Conservation (phyloP, 2,329 filamentous ascomycete genomes). For the Penicillium sp. region DNA sequence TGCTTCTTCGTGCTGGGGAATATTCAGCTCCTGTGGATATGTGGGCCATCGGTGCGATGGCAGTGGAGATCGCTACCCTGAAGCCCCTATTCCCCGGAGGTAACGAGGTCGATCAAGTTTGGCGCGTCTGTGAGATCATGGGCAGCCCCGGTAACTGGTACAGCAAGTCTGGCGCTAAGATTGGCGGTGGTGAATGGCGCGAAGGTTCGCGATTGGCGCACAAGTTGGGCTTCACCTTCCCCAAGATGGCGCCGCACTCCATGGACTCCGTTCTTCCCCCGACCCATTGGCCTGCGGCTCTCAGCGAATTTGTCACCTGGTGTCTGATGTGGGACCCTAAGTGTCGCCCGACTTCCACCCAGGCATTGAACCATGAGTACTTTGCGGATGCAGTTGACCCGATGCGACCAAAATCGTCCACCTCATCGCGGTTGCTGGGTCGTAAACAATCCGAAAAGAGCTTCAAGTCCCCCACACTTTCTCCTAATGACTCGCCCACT, state of each 20-base stretch:
- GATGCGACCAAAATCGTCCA: conserved; percentile 81
- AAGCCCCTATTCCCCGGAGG: conserved; percentile 96
- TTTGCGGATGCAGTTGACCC: conserved; percentile 91
- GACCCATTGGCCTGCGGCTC: conserved; percentile 83
- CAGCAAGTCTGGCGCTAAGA: conserved; percentile 77
- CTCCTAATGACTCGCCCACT: conserved; percentile 53
- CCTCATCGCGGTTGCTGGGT: conserved; percentile 69
- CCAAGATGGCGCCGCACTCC: conserved; percentile 95
- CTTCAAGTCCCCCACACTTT: conserved; percentile 58
- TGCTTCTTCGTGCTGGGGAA: conserved; percentile 85
- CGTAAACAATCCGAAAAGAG: conserved; percentile 84
- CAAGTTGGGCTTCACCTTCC: conserved; percentile 97
- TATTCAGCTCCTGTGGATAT: conserved; percentile 98
- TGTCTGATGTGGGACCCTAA: conserved; percentile 99
- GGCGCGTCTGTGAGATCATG: conserved; percentile 99
- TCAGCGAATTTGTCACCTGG: conserved; percentile 94
- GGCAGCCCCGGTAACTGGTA: conserved; percentile 98
- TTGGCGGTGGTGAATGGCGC: conserved; percentile 96
- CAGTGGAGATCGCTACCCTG: conserved; percentile 90
- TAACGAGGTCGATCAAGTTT: conserved; percentile 98
- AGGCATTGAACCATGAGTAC: conserved; percentile 93
- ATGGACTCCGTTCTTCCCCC: conserved; percentile 89
- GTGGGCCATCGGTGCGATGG: conserved; percentile 98
- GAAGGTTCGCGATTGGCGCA: conserved; percentile 88
- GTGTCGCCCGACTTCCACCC: conserved; percentile 79